Percentiles rank a stretch among this genome's conserved stretches.
Evolutionary conservation across 202 grass and related monocot species (phyloP).

Genomic region (Musa balbisiana): DNA sequence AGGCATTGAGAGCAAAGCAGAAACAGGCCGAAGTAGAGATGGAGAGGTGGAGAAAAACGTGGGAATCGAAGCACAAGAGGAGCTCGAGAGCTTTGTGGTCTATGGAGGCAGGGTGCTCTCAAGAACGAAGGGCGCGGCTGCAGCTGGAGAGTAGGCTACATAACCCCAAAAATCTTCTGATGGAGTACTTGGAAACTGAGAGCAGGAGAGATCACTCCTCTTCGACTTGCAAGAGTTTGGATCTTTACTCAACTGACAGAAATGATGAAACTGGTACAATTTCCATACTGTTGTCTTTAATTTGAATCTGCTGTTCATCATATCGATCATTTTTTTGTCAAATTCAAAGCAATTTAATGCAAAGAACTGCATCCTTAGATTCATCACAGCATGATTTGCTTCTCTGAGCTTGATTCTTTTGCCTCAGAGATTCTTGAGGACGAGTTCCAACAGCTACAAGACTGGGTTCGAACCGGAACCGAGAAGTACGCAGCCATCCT

Average conservation of each 20-base stretch:
- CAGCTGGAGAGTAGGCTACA: slow-evolving; percentile 2
- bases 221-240: slow-evolving; percentile 33
- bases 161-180: slow-evolving; percentile 43
- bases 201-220: slow-evolving; percentile 23
- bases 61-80: slow-evolving; percentile 43
- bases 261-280: slow-evolving; percentile 51
- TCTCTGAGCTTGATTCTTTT: not conserved
- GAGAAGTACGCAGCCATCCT: slow-evolving; percentile 58
- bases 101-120: slow-evolving; percentile 27
- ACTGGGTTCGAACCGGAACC: slow-evolving; percentile 63
- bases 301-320: not conserved
- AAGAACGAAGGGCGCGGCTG: slow-evolving; percentile 24
- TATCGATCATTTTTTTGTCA: not conserved
- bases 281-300: not conserved
- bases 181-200: slow-evolving; percentile 49
- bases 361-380: not conserved
- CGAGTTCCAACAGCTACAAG: slow-evolving; percentile 51
- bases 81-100: slow-evolving; percentile 33
- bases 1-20: slow-evolving; percentile 49
- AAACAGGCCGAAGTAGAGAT: slow-evolving; percentile 62
- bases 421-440: slow-evolving; percentile 27
- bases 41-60: slow-evolving; percentile 58
- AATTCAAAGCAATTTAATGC: not conserved
- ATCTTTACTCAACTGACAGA: slow-evolving; percentile 33
- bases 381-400: not conserved